These are phyloP conservation scores for Phytophthora hybrid DNA, from an alignment of 352 stramenopile species.

Conservation along the genomic window DNA sequence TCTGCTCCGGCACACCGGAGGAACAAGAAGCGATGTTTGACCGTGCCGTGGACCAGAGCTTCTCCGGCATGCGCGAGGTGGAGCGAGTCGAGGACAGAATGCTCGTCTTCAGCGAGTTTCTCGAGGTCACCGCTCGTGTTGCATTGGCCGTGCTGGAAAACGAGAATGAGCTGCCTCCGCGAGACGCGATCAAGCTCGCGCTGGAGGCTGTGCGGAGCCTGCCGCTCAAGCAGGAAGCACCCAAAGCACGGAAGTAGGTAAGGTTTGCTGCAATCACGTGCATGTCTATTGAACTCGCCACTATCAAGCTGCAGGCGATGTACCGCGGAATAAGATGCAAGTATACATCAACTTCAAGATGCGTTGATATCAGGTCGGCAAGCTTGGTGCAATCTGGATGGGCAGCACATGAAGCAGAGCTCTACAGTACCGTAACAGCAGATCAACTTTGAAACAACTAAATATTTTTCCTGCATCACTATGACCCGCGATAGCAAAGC, in stretches of 20 bases:
- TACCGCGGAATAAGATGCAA: constrained; percentile 3
- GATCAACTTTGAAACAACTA: constrained; percentile 31
- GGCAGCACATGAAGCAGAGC: constrained; percentile 2
- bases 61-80: constrained; percentile 54
- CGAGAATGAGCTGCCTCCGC: constrained; percentile 64
- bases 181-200: constrained; percentile 80
- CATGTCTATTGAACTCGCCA: constrained; percentile 3
- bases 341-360: constrained; percentile 3
- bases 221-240: constrained; percentile 35
- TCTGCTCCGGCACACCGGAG: constrained; percentile 67
- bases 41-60: constrained; percentile 71
- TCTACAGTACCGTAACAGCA: neutral
- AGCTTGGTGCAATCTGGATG: constrained; percentile 10
- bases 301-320: neutral
- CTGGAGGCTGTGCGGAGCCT: constrained; percentile 76
- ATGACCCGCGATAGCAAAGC: constrained; percentile 21
- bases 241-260: constrained; percentile 25
- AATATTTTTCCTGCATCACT: constrained; percentile 37
- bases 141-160: constrained; percentile 63
- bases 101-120: constrained; percentile 81
- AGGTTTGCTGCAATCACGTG: neutral
- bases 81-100: constrained; percentile 43
- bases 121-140: constrained; percentile 75
- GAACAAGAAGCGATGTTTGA: constrained; percentile 67
- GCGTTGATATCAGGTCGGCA: neutral